Conservation (phyloP, 768 basidiomycete species). For the Stropharia rugosoannulata region DNA sequence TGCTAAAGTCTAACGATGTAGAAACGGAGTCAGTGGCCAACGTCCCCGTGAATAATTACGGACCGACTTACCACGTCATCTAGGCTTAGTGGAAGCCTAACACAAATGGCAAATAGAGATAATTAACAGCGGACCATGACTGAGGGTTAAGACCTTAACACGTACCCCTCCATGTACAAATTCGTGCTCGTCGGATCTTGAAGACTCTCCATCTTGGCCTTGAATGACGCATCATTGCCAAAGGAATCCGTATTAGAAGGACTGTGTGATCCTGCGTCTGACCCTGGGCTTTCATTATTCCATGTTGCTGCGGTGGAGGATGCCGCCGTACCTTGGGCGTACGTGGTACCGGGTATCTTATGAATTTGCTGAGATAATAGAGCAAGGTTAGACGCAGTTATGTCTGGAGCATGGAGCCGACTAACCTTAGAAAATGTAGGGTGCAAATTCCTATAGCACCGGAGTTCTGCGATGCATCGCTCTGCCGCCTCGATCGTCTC, state of each 20-base stretch:
- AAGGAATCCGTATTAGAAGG: conserved; percentile 9
- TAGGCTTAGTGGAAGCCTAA: conserved; percentile 65
- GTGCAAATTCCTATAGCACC: conserved; percentile 75
- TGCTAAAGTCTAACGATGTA: conserved; percentile 47
- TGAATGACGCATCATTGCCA: conserved; percentile 51
- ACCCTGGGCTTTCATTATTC: conserved; percentile 18
- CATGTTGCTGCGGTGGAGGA: conserved; percentile 21
- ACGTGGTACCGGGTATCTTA: conserved; percentile 77
- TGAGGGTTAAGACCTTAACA: conserved; percentile 30
- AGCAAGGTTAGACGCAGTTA: neutral
- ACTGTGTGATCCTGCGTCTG: conserved; percentile 8
- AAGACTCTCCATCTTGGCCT: conserved; percentile 76
- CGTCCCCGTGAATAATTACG: neutral
- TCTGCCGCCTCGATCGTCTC: conserved; percentile 65
- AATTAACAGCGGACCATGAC: neutral
- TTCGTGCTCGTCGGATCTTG: conserved; percentile 70
- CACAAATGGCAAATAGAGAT: neutral
- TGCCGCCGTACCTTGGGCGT: conserved; percentile 37
- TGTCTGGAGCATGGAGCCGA: neutral
- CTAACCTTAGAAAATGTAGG: conserved; percentile 88
- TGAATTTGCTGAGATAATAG: conserved; percentile 50
- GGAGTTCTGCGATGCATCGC: conserved; percentile 68
- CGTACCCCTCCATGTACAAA: conserved; percentile 76
- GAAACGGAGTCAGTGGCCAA: neutral
- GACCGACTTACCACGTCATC: conserved; percentile 53